Percentiles rank a stretch among this genome's conserved stretches.
Evolutionary conservation across 768 basidiomycete genomes (phyloP).

Genomic region (Leccinellum luteum): DNA sequence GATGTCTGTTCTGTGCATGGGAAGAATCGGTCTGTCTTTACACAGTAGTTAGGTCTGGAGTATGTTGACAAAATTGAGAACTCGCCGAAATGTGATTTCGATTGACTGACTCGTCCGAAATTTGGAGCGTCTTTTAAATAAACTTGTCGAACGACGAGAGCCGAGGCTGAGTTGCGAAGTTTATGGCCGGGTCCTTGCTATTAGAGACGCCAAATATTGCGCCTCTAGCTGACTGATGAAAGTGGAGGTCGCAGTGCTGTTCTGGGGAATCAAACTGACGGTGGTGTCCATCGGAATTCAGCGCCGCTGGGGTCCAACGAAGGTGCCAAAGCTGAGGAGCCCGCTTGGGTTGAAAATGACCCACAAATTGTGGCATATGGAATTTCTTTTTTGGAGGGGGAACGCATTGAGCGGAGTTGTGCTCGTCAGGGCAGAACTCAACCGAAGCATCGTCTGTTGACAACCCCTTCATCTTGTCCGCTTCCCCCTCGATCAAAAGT

Average conservation of each 20-base stretch:
- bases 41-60: not conserved
- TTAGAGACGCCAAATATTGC: not conserved
- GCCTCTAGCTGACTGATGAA: not conserved
- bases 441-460: not conserved
- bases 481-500: not conserved
- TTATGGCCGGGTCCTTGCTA: not conserved
- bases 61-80: not conserved
- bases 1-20: not conserved
- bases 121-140: not conserved
- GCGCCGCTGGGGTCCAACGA: not conserved
- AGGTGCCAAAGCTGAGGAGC: not conserved
- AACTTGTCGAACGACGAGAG: not conserved
- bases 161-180: not conserved
- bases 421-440: not conserved
- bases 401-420: slow-evolving; percentile 20
- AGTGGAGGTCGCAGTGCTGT: not conserved
- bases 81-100: not conserved
- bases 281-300: not conserved
- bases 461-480: not conserved
- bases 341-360: slow-evolving; percentile 5
- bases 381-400: slow-evolving; percentile 5
- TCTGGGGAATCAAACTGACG: not conserved
- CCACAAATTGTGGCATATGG: slow-evolving; percentile 10
- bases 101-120: not conserved
- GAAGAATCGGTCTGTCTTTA: slow-evolving; percentile 1